Percentiles rank a stretch among this genome's conserved stretches.
phyloP scores from a whole-genome alignment of 192 early-diverging fungal genomes.

The Backusella parvicylindrica region DNA sequence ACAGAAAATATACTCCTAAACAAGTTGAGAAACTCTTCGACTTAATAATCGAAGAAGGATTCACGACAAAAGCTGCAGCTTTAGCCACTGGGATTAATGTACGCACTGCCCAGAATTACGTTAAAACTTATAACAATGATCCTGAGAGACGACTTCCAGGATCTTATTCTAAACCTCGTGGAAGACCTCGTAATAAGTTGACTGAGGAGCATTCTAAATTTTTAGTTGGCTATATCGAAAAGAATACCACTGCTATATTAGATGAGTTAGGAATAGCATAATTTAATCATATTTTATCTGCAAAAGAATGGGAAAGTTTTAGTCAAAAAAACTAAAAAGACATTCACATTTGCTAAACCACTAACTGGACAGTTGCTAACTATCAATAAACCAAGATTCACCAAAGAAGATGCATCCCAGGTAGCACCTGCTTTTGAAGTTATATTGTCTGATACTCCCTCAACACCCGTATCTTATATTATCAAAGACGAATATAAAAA shows the following conservation, averaged over 20 bases:
- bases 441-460: too few relatives aligned
- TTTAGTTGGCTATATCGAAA: constrained; percentile 7
- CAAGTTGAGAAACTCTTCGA: constrained; percentile 20
- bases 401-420: too few relatives aligned
- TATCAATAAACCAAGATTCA: too few relatives aligned
- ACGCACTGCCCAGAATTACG: constrained; percentile 18
- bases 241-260: constrained; percentile 5
- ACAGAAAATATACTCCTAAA: not conserved
- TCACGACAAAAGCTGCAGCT: constrained; percentile 13
- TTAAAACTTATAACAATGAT: constrained; percentile 20
- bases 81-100: constrained; percentile 16
- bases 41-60: constrained; percentile 17
- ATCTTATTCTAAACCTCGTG: constrained; percentile 12
- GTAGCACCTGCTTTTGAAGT: too few relatives aligned
- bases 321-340: too few relatives aligned
- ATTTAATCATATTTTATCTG: too few relatives aligned
- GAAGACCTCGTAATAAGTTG: constrained; percentile 16
- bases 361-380: too few relatives aligned
- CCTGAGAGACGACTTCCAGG: constrained; percentile 17
- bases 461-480: too few relatives aligned
- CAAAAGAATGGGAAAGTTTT: too few relatives aligned
- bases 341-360: too few relatives aligned
- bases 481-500: too few relatives aligned
- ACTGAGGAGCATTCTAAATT: constrained; percentile 16
- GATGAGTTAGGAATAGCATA: too few relatives aligned